Percentiles rank a stretch among this genome's conserved stretches.
phyloP scores from a whole-genome alignment of 2,329 filamentous ascomycete species.

The Paracorniculantispora psalliotae region DNA sequence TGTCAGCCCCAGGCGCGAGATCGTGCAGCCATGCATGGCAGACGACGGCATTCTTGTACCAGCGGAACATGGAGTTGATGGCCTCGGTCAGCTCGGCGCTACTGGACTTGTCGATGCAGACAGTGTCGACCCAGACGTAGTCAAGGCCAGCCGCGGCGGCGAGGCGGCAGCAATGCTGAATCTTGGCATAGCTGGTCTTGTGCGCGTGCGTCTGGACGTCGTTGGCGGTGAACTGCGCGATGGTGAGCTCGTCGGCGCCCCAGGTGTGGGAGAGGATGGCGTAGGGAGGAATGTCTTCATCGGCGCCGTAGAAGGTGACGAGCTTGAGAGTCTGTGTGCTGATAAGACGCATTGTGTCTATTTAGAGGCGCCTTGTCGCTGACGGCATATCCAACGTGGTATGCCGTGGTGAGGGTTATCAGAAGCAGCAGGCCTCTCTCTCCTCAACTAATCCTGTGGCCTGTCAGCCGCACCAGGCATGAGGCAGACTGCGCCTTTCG shows the following conservation, averaged over 20 bases:
- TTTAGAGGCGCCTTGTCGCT: no score
- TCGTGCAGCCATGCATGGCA: slow-evolving; percentile 19
- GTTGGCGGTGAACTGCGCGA: not conserved
- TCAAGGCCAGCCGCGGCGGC: slow-evolving; percentile 8
- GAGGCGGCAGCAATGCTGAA: slow-evolving; percentile 14
- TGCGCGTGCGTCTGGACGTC: no score
- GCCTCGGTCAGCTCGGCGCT: slow-evolving; percentile 9
- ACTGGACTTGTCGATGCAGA: slow-evolving; percentile 17
- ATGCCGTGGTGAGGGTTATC: no score
- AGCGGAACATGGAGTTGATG: slow-evolving; percentile 19
- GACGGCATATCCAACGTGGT: no score
- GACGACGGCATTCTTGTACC: slow-evolving; percentile 16
- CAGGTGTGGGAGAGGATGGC: slow-evolving; percentile 22
- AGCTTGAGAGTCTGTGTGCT: no score
- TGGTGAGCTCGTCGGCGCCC: slow-evolving; percentile 11
- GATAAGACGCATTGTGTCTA: no score
- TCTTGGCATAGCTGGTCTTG: not conserved
- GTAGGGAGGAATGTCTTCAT: slow-evolving; percentile 16
- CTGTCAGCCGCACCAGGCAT: not conserved
- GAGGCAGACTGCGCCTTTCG: no score
- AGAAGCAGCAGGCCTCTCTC: no score
- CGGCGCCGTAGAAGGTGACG: no score
- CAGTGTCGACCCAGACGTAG: slow-evolving; percentile 20
- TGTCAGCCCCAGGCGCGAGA: no score
- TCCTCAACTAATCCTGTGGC: no score